Conservation (phyloP, 257 asterid species). For the Nicotiana knightiana region DNA sequence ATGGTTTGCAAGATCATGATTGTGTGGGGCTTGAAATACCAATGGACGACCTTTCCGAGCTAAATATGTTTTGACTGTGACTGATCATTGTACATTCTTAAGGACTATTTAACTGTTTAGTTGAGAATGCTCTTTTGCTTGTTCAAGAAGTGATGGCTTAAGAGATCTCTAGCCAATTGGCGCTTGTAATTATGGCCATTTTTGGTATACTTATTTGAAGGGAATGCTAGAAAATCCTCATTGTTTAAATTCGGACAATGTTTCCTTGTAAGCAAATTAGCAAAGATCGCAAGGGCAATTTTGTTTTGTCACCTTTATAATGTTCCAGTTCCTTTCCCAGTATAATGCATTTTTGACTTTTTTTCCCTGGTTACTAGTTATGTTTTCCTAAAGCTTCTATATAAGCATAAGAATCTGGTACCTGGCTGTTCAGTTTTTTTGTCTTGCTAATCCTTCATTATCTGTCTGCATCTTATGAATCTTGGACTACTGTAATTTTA, state of each 20-base stretch:
- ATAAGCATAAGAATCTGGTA: not conserved
- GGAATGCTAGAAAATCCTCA: constrained; percentile 20
- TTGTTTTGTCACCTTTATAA: constrained; percentile 1
- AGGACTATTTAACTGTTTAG: constrained; percentile 41
- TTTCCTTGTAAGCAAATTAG: constrained; percentile 13
- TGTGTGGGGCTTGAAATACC: constrained; percentile 76
- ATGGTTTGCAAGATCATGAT: constrained; percentile 59
- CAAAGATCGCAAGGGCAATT: constrained; percentile 2
- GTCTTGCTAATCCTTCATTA: not conserved
- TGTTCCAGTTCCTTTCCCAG: not conserved
- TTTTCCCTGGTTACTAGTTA: not conserved
- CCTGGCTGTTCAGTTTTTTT: not conserved
- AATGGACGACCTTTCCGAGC: constrained; percentile 77
- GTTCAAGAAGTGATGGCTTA: constrained; percentile 10
- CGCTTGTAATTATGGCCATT: constrained; percentile 60
- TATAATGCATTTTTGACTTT: not conserved
- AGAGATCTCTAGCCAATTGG: constrained; percentile 38
- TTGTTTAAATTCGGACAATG: constrained; percentile 16
- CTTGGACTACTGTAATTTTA: not conserved
- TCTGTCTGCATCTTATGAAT: not conserved
- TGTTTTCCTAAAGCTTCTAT: not conserved
- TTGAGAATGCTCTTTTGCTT: constrained; percentile 13
- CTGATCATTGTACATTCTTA: constrained; percentile 51
- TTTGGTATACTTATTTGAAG: constrained; percentile 18
- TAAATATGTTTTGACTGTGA: constrained; percentile 57